These are phyloP conservation scores for Pyrrhoderma noxium DNA, from an alignment of 1,284 basidiomycete genomes.

Conservation along the genomic window DNA sequence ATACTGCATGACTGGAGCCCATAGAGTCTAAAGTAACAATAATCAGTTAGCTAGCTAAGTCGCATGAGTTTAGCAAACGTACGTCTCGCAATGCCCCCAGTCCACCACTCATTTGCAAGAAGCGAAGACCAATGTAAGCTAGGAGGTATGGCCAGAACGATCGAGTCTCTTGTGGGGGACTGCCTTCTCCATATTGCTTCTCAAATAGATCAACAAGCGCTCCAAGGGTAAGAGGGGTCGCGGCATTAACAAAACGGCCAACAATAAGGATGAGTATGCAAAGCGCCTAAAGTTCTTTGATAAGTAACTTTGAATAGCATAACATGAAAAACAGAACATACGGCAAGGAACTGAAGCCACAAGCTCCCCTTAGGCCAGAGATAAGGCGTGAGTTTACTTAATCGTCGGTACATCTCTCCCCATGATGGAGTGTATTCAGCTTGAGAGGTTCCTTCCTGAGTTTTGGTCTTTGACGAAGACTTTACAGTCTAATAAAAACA, in stretches of 20 bases:
- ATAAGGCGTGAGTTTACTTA: constrained; percentile 65
- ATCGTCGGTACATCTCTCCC: constrained; percentile 50
- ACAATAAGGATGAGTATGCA: constrained; percentile 64
- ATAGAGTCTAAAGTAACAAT: constrained; percentile 42
- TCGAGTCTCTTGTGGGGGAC: constrained; percentile 12
- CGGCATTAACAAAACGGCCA: constrained; percentile 71
- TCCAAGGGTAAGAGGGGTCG: constrained; percentile 69
- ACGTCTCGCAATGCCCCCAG: constrained; percentile 62
- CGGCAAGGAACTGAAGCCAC: constrained; percentile 65
- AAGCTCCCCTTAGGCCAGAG: constrained; percentile 71
- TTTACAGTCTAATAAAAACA: constrained; percentile 12
- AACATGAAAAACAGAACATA: constrained; percentile 28
- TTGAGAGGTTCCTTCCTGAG: not conserved
- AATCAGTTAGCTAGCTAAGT: not conserved
- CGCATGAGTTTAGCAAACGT: constrained; percentile 22
- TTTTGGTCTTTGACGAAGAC: constrained; percentile 4
- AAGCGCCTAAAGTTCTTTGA: too few relatives aligned
- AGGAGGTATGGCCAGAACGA: constrained; percentile 62
- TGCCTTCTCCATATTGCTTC: constrained; percentile 27
- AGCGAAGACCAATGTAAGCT: constrained; percentile 53
- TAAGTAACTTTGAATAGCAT: constrained; percentile 7
- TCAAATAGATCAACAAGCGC: constrained; percentile 57
- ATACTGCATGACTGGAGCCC: constrained; percentile 85
- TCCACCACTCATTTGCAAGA: constrained; percentile 68
- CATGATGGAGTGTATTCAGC: constrained; percentile 55